A percentile compares a stretch with the other conserved stretches of the same genome.
Evolutionary conservation across 306 rosid genomes (phyloP).

Genomic region (Vigna nakashimae): DNA sequence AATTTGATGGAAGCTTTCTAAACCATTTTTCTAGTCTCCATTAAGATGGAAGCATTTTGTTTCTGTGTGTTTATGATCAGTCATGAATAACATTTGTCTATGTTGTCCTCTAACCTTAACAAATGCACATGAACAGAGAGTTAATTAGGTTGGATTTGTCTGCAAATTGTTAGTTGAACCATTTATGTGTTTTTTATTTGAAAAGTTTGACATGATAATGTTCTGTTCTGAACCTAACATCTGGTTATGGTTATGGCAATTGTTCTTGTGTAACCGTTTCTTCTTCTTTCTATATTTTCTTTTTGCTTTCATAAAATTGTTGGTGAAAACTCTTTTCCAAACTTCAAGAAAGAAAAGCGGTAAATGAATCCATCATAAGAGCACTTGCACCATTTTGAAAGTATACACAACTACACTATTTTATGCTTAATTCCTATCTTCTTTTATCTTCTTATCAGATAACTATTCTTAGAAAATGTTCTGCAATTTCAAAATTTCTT

Average conservation of each 20-base stretch:
- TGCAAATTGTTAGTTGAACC: too few species aligned
- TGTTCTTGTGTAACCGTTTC: not conserved
- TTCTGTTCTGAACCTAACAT: not conserved
- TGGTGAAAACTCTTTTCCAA: not conserved
- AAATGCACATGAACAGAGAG: too few species aligned
- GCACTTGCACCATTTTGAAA: not conserved
- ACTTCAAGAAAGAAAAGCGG: constrained; percentile 19
- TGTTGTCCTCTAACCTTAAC: too few species aligned
- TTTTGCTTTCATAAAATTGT: not conserved
- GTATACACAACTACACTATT: not conserved
- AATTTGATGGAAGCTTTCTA: too few species aligned
- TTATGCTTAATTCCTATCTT: not conserved
- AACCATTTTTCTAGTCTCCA: too few species aligned
- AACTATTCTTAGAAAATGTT: not conserved
- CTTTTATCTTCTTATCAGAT: not conserved
- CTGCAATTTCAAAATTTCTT: not conserved
- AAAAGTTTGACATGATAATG: too few species aligned
- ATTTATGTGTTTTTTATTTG: too few species aligned
- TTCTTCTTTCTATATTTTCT: not conserved
- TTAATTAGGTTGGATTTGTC: too few species aligned
- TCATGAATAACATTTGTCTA: too few species aligned
- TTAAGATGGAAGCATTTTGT: too few species aligned
- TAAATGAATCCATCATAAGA: constrained; percentile 2
- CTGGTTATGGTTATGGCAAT: not conserved
- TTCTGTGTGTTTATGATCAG: too few species aligned